Conservation (phyloP, 1,284 basidiomycete species). For the Trametes versicolor region DNA sequence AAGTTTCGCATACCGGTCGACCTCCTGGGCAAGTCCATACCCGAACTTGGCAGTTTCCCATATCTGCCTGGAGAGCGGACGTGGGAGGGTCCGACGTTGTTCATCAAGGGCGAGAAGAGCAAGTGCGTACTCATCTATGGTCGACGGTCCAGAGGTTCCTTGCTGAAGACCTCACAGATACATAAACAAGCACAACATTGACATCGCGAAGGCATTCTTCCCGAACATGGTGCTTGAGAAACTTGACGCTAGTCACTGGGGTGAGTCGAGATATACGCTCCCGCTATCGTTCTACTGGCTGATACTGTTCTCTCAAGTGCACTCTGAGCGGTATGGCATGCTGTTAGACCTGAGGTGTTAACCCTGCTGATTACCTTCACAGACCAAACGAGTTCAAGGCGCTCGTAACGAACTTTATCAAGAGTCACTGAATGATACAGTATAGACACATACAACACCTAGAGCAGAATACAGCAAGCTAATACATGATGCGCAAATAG, state of each 20-base stretch:
- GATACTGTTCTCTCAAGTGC: slow-evolving; percentile 51
- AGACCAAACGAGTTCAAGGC: slow-evolving; percentile 60
- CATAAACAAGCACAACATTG: slow-evolving; percentile 74
- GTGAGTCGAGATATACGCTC: slow-evolving; percentile 47
- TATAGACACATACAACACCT: background rate
- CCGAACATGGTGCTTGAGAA: slow-evolving; percentile 65
- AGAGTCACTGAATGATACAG: slow-evolving; percentile 26
- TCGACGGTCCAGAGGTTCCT: background rate
- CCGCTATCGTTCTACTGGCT: background rate
- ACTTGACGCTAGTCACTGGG: slow-evolving; percentile 76
- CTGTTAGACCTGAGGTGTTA: background rate
- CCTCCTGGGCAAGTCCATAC: slow-evolving; percentile 68
- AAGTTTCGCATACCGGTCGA: slow-evolving; percentile 81
- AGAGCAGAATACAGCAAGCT: slow-evolving; percentile 21
- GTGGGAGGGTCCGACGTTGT: slow-evolving; percentile 74
- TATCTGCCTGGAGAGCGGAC: slow-evolving; percentile 63
- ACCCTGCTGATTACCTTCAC: slow-evolving; percentile 2
- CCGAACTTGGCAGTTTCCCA: slow-evolving; percentile 81
- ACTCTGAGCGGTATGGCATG: slow-evolving; percentile 61
- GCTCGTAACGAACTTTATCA: slow-evolving; percentile 53
- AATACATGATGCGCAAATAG: slow-evolving; percentile 17
- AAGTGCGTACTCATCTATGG: slow-evolving; percentile 53
- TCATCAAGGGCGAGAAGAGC: slow-evolving; percentile 85
- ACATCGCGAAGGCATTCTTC: slow-evolving; percentile 71
- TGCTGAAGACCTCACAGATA: slow-evolving; percentile 54